phyloP scores from a whole-genome alignment of 305 asterid species.

The Fraxinus paxiana region DNA sequence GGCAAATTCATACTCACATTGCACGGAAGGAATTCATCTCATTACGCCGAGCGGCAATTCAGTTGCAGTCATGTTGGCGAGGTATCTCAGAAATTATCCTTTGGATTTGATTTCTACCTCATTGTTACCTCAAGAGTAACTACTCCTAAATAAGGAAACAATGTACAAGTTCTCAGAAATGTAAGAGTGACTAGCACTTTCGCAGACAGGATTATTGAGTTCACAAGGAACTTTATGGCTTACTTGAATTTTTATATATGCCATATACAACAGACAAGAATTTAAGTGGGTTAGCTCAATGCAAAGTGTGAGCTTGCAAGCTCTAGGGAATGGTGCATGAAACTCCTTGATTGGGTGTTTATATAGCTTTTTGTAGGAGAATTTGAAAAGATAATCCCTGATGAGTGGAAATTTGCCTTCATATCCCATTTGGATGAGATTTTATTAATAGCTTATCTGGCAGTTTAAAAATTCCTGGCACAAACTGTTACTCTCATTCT shows the following conservation, averaged over 20 bases:
- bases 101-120: background rate
- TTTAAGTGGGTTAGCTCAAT: background rate
- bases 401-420: constrained; percentile 10
- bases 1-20: constrained; percentile 90
- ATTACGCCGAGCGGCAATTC: constrained; percentile 75
- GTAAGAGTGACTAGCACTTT: background rate
- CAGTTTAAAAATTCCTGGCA: constrained; percentile 18
- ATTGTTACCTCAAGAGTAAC: background rate
- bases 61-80: constrained; percentile 97
- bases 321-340: background rate
- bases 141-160: background rate
- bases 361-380: constrained; percentile 12
- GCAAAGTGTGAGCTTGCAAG: background rate
- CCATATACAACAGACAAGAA: background rate
- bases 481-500: constrained; percentile 4
- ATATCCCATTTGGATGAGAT: constrained; percentile 19
- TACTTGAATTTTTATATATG: background rate
- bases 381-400: constrained; percentile 5
- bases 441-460: constrained; percentile 14
- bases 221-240: background rate
- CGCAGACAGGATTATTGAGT: background rate
- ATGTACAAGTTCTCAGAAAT: background rate
- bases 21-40: constrained; percentile 79
- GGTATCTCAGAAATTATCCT: constrained; percentile 42
- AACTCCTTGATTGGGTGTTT: background rate